phyloP scores from a whole-genome alignment of 2,329 filamentous ascomycete species.

The Aaosphaeria arxii region DNA sequence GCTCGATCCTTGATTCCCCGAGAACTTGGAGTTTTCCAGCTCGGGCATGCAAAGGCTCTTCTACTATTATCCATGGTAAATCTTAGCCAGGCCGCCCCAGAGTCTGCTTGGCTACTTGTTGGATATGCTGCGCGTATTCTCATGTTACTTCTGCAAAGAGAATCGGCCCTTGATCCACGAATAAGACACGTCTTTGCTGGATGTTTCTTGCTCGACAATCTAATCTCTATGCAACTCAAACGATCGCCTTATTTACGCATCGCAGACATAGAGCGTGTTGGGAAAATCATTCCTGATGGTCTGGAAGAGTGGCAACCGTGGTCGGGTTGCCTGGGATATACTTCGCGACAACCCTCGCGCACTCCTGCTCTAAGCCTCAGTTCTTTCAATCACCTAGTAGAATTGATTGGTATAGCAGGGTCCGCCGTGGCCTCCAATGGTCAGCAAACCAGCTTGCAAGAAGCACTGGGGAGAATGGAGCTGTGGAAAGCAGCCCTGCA shows the following conservation, averaged over 20 bases:
- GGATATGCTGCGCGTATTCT: constrained; percentile 61
- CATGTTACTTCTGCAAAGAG: constrained; percentile 41
- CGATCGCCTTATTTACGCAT: constrained; percentile 50
- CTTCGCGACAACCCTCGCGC: constrained; percentile 12
- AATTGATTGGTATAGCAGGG: constrained; percentile 23
- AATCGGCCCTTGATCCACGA: constrained; percentile 26
- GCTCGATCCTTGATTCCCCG: constrained; percentile 28
- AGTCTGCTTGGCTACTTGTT: constrained; percentile 62
- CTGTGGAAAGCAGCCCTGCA: constrained; percentile 35
- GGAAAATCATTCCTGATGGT: constrained; percentile 60
- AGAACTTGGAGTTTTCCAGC: constrained; percentile 29
- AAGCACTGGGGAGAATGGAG: constrained; percentile 32
- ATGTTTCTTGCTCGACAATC: constrained; percentile 62
- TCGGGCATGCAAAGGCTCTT: constrained; percentile 42
- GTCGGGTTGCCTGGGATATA: constrained; percentile 50
- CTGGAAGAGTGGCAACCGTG: constrained; percentile 74
- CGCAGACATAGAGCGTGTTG: constrained; percentile 47
- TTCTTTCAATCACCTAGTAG: constrained; percentile 52
- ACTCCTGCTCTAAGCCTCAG: constrained; percentile 46
- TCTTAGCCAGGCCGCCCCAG: constrained; percentile 56
- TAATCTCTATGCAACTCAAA: constrained; percentile 53
- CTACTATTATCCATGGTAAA: constrained; percentile 59
- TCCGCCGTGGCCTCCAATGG: constrained; percentile 8
- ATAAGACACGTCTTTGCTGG: constrained; percentile 50
- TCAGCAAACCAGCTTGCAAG: constrained; percentile 26